Evolutionary conservation across 495 filamentous ascomycete species (phyloP), one percentile per base, ranked within the genome.

Genomic region (Penicillium longicatenatum): DNA sequence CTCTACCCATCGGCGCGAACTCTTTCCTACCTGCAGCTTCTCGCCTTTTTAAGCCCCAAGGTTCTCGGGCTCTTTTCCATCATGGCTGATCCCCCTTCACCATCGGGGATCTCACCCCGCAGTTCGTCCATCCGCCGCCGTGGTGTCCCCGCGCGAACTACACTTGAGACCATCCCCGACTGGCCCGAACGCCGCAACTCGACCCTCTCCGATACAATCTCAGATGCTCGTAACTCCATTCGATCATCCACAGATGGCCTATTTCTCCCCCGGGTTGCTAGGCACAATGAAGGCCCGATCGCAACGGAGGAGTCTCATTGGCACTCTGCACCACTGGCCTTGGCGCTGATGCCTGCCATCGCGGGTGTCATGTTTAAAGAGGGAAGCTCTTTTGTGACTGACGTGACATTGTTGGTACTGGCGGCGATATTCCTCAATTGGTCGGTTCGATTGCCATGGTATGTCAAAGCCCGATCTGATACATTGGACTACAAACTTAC

Each of bases 361-460:
- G 93, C 85, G 1, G 94, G 93, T 0, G 70, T 97, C 42, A 79
- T 98, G 53, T 94, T 96, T 67, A 79, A 87, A 47, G 89, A 96
- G 74, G 94, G 94, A 4, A 86, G 86, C 60, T 80, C 85, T 4
- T 79, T 97, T 54, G 82, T 92, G 35, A 97, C 93, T 2, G 94
- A 98, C 65, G 70, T 94, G 9, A 88, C 92, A 22, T 78, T 98
- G 45, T 73, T 98, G 26, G 82, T 81, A 6, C 65, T 98, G 49
- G 88, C 88, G 0, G 89, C 87, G 1, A 81, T 97, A 6, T 96
- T 98, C 62, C 77, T 98, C 51, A 93, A 98, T 69, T 97, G 92
- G 93, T 92, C 90, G 19, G 87, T 97, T 7, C 86, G 90, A 54
- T 73, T 92, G 54, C 95, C 94, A 64, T 98, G 94, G 93, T 92